Conservation (phyloP, 805 yeast species). For the Kazachstania taianensis region DNA sequence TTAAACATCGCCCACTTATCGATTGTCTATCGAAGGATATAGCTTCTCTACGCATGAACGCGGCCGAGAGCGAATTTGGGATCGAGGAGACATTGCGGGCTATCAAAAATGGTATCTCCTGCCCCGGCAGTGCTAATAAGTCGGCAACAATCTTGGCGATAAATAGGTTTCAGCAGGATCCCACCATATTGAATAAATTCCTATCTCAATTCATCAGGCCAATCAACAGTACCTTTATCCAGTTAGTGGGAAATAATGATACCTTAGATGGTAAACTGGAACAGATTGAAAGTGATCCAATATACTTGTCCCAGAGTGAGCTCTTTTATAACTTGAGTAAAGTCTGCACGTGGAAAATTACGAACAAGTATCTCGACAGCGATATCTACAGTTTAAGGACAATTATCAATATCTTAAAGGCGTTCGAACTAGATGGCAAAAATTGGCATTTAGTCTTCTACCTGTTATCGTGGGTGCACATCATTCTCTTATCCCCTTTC, state of each 20-base stretch:
- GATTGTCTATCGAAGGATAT: no score
- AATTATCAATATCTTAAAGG: slow-evolving; percentile 24
- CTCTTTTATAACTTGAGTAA: slow-evolving; percentile 53
- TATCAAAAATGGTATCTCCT: background rate
- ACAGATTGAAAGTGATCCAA: no score
- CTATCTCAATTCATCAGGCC: slow-evolving; percentile 5
- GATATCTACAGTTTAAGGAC: slow-evolving; percentile 42
- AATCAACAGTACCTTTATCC: background rate
- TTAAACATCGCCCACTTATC: no score
- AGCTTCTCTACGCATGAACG: no score
- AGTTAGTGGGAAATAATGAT: background rate
- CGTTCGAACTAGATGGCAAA: background rate
- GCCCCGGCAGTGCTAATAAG: background rate
- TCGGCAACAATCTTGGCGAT: slow-evolving; percentile 7
- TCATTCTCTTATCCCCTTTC: slow-evolving; percentile 67
- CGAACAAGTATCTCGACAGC: slow-evolving; percentile 50
- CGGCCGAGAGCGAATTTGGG: no score
- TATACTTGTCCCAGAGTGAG: no score
- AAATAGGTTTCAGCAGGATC: slow-evolving; percentile 23
- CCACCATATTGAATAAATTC: slow-evolving; percentile 9
- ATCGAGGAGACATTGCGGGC: background rate
- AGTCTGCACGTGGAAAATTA: slow-evolving; percentile 53
- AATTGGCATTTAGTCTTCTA: slow-evolving; percentile 42
- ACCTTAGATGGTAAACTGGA: no score
- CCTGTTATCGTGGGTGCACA: slow-evolving; percentile 60